These are phyloP conservation scores for Solanum paucissectum DNA, from an alignment of 257 asterid species.

Conservation along the genomic window DNA sequence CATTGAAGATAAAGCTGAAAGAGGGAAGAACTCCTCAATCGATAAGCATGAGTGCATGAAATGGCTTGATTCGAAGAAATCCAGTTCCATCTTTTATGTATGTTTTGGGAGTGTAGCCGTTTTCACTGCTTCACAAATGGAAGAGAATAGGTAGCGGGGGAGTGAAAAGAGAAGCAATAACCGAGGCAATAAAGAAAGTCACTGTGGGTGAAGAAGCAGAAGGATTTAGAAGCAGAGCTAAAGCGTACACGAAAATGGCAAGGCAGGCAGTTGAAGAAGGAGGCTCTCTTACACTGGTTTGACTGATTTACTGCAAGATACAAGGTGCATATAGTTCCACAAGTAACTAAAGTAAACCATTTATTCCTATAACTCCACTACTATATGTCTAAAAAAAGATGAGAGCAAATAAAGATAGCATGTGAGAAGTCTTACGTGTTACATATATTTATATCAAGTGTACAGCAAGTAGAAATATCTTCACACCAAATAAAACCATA, in stretches of 20 bases:
- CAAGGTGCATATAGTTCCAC: background rate
- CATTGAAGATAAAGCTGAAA: constrained; percentile 4
- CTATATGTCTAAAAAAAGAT: background rate
- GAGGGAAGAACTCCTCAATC: constrained; percentile 36
- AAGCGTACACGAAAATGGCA: constrained; percentile 17
- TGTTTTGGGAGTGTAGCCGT: constrained; percentile 8
- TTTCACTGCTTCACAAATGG: background rate
- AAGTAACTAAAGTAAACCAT: background rate
- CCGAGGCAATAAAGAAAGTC: constrained; percentile 1
- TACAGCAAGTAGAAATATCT: background rate
- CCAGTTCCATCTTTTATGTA: constrained; percentile 41
- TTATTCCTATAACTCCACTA: background rate
- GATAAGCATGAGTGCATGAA: constrained; percentile 39
- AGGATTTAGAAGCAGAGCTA: constrained; percentile 31
- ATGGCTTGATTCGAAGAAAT: constrained; percentile 51
- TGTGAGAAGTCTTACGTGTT: background rate
- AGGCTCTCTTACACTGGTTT: constrained; percentile 1
- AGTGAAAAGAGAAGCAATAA: constrained; percentile 10
- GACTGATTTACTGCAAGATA: background rate
- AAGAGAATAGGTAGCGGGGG: constrained; percentile 1
- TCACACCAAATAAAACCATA: background rate
- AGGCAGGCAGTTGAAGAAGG: constrained; percentile 22
- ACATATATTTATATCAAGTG: background rate
- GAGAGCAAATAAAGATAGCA: background rate
- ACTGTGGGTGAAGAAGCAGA: constrained; percentile 5